These are phyloP conservation scores for Solanum peruvianum DNA, from an alignment of 257 asterid species.

Conservation along the genomic window DNA sequence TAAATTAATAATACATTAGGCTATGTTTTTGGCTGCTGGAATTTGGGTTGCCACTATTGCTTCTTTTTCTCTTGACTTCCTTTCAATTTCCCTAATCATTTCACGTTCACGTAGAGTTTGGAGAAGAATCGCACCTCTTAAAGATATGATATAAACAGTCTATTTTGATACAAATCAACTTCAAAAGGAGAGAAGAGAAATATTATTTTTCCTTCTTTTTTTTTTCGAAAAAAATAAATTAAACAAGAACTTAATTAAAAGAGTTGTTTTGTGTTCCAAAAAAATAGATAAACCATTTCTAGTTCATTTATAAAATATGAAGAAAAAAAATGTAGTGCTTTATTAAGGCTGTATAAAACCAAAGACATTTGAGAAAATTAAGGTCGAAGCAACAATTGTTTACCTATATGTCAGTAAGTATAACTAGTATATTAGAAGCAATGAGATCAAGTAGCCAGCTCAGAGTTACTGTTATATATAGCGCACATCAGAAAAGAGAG, in stretches of 20 bases:
- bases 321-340: background rate
- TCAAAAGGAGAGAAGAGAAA: background rate
- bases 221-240: background rate
- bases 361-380: background rate
- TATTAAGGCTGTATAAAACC: background rate
- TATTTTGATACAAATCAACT: background rate
- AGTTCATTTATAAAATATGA: background rate
- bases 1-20: background rate
- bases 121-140: rapidly evolving
- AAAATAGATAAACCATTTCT: background rate
- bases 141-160: background rate
- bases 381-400: background rate
- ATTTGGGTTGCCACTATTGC: background rate
- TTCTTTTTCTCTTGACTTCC: background rate
- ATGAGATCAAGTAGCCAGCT: background rate
- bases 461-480: background rate
- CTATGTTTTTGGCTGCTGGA: background rate
- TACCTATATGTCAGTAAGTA: background rate
- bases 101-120: rapidly evolving
- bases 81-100: background rate
- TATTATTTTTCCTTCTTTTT: background rate
- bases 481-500: too few relatives aligned
- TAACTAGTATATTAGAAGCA: background rate
- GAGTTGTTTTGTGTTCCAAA: background rate
- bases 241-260: background rate